Evolutionary conservation across 192 early-diverging fungal species (phyloP).

Genomic region (Physocladia obscura): DNA sequence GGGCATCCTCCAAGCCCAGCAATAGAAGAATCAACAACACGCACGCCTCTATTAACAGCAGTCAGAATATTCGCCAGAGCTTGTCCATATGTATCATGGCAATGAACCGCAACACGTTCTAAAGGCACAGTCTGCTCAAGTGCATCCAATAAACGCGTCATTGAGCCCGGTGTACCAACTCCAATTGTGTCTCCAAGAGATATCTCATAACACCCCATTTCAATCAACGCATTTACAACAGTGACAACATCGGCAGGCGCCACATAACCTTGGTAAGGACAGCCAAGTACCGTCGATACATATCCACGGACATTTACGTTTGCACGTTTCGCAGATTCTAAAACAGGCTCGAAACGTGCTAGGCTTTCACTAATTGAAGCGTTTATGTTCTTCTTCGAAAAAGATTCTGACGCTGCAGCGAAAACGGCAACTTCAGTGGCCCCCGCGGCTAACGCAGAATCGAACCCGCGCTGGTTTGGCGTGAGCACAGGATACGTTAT

Average conservation of each 20-base stretch:
- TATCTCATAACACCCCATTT: constrained; percentile 96
- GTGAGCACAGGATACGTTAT: constrained; percentile 86
- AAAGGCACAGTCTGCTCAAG: constrained; percentile 71
- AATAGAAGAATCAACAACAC: constrained; percentile 91
- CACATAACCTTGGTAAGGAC: constrained; percentile 87
- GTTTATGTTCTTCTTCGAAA: constrained; percentile 90
- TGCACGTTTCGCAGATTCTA: constrained; percentile 58
- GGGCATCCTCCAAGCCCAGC: constrained; percentile 95
- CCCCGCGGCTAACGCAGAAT: constrained; percentile 75
- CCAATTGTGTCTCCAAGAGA: constrained; percentile 96
- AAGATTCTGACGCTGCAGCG: constrained; percentile 82
- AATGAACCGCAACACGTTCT: constrained; percentile 83
- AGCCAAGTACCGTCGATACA: constrained; percentile 87
- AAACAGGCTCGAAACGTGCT: constrained; percentile 66
- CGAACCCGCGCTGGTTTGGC: constrained; percentile 78
- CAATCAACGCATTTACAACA: constrained; percentile 70
- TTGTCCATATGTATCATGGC: constrained; percentile 97
- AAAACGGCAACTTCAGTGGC: constrained; percentile 92
- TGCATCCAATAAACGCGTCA: constrained; percentile 67
- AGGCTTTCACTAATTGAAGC: constrained; percentile 84
- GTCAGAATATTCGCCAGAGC: constrained; percentile 89
- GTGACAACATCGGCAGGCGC: constrained; percentile 67
- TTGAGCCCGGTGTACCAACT: constrained; percentile 58
- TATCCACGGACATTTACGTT: constrained; percentile 79
- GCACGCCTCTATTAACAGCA: constrained; percentile 77